Percentiles rank a stretch among this genome's conserved stretches.
phyloP scores from a whole-genome alignment of 495 filamentous ascomycete species.

The Xylaria grammica region DNA sequence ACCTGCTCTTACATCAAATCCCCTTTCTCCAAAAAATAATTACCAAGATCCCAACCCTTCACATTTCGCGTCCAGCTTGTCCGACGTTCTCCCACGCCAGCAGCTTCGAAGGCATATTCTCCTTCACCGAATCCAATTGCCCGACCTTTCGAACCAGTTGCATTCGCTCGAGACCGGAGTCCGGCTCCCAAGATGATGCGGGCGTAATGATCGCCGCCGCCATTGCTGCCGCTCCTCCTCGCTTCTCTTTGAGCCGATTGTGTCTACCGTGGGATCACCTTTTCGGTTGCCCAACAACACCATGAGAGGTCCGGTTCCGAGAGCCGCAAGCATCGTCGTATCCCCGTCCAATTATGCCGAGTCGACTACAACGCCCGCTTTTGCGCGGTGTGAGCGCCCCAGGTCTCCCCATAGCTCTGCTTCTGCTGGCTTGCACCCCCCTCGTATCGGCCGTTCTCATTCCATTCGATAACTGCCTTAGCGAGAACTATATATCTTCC shows the following conservation, averaged over 20 bases:
- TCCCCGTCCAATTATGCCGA: constrained; percentile 28
- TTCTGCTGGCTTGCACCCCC: constrained; percentile 34
- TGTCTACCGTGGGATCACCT: constrained; percentile 22
- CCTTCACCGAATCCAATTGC: constrained; percentile 3
- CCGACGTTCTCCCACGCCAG: not conserved
- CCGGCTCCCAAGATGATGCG: constrained; percentile 32
- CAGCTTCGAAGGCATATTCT: not conserved
- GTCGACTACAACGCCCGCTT: constrained; percentile 24
- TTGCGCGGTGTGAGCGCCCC: constrained; percentile 4
- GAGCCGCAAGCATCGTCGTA: constrained; percentile 25
- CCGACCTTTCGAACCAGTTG: constrained; percentile 1
- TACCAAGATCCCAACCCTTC: constrained; percentile 11
- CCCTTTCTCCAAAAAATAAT: constrained; percentile 15
- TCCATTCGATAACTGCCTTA: constrained; percentile 83
- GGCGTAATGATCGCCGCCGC: constrained; percentile 33
- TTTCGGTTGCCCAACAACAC: constrained; percentile 31
- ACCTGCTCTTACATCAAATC: constrained; percentile 15
- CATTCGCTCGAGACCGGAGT: constrained; percentile 22
- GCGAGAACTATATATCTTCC: constrained; percentile 59
- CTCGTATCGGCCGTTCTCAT: constrained; percentile 64
- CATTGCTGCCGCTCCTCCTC: constrained; percentile 28
- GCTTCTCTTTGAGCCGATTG: constrained; percentile 33
- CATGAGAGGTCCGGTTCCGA: constrained; percentile 36
- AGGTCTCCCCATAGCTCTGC: constrained; percentile 13
- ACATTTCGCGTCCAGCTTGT: not conserved